Percentiles rank a stretch among this genome's conserved stretches.
phyloP scores from a whole-genome alignment of 805 yeast species.

The Wickerhamiella sorbophila region DNA sequence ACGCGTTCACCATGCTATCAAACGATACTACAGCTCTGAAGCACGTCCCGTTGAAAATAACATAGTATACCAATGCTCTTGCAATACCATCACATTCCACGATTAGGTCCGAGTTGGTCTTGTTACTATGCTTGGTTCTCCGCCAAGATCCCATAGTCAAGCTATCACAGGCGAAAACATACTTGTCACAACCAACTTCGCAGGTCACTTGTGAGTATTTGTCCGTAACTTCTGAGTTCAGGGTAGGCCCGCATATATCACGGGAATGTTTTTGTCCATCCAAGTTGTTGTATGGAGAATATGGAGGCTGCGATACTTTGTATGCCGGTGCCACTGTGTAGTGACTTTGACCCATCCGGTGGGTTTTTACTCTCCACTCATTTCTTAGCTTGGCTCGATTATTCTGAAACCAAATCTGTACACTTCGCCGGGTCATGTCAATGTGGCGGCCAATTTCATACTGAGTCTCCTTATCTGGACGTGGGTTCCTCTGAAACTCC shows the following conservation, averaged over 20 bases:
- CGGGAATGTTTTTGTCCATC: no score
- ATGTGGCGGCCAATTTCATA: conserved; percentile 50
- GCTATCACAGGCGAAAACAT: not conserved
- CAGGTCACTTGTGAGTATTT: no score
- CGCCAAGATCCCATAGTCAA: conserved; percentile 2
- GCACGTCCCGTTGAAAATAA: not conserved
- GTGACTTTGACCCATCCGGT: no score
- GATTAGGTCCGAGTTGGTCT: not conserved
- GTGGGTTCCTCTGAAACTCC: conserved; percentile 59
- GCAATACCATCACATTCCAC: not conserved
- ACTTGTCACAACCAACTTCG: not conserved
- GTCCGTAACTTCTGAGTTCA: no score
- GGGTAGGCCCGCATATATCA: no score
- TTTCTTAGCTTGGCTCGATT: conserved; percentile 39
- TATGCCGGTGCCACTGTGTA: no score
- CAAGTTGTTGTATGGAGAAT: no score
- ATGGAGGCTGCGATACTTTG: no score
- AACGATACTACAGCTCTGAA: not conserved
- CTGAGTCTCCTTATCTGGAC: conserved; percentile 35
- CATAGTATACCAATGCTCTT: not conserved
- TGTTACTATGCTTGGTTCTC: not conserved
- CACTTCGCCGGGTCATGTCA: conserved; percentile 77
- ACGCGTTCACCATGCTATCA: not conserved
- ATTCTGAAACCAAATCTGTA: conserved; percentile 88
- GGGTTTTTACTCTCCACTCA: no score